Conservation (phyloP, 495 filamentous ascomycete genomes). For the Lophium mytilinum region DNA sequence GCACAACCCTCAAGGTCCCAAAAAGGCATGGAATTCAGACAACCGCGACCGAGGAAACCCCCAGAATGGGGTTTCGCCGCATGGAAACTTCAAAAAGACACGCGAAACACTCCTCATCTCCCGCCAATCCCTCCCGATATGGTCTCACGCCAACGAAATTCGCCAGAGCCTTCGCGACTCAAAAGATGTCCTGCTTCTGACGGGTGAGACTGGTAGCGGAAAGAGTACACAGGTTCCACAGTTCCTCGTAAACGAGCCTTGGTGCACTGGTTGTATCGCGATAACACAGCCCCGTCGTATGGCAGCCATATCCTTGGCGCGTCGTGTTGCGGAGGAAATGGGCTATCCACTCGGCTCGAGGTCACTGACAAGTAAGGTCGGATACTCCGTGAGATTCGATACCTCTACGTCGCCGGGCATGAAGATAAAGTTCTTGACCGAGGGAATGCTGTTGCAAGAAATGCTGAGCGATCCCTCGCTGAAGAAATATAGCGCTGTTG, state of each 20-base stretch:
- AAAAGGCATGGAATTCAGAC: background rate
- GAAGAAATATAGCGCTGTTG: slow-evolving; percentile 74
- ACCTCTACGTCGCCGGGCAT: slow-evolving; percentile 65
- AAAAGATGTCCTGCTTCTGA: slow-evolving; percentile 72
- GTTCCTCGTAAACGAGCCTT: slow-evolving; percentile 70
- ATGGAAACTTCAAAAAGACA: slow-evolving; percentile 9
- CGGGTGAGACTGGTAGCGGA: slow-evolving; percentile 92
- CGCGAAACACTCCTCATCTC: slow-evolving; percentile 40
- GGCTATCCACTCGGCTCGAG: slow-evolving; percentile 67
- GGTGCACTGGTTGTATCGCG: slow-evolving; percentile 85
- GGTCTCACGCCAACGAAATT: slow-evolving; percentile 62
- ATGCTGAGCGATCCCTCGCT: slow-evolving; percentile 79
- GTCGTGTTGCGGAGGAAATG: slow-evolving; percentile 83
- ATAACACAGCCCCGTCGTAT: slow-evolving; percentile 93
- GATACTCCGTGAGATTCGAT: slow-evolving; percentile 92
- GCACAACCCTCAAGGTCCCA: background rate
- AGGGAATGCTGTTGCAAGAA: slow-evolving; percentile 95
- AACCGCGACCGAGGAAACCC: slow-evolving; percentile 1
- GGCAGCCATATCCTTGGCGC: slow-evolving; percentile 85
- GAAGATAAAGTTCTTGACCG: slow-evolving; percentile 86
- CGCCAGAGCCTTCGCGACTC: slow-evolving; percentile 47
- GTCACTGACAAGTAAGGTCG: slow-evolving; percentile 65
- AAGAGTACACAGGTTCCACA: slow-evolving; percentile 97
- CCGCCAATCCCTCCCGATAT: slow-evolving; percentile 71
- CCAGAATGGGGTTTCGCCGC: background rate